phyloP scores from a whole-genome alignment of 1,139 yeast species.

The Candida buenavistaensis region DNA sequence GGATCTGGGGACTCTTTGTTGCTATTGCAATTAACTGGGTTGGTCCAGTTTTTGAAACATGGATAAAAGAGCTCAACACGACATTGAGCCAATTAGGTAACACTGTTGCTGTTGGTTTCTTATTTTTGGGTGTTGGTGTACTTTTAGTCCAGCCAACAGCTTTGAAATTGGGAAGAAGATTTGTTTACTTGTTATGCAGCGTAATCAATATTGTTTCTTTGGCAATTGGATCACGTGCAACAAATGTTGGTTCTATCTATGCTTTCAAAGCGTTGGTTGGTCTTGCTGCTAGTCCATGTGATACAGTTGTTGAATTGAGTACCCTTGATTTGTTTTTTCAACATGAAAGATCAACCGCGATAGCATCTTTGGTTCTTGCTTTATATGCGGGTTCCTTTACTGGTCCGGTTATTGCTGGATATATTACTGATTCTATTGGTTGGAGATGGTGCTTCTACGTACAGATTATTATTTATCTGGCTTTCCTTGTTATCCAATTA shows the following conservation, averaged over 20 bases:
- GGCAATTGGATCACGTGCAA: slow-evolving; percentile 36
- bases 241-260: slow-evolving; percentile 22
- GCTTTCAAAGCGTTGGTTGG: slow-evolving; percentile 37
- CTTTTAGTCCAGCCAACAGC: slow-evolving; percentile 43
- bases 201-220: slow-evolving; percentile 31
- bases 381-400: slow-evolving; percentile 43
- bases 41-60: slow-evolving; percentile 40
- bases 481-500: slow-evolving; percentile 39
- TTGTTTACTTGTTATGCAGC: slow-evolving; percentile 36
- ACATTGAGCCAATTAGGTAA: slow-evolving; percentile 26
- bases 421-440: slow-evolving; percentile 33
- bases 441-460: slow-evolving; percentile 50
- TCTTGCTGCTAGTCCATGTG: slow-evolving; percentile 50
- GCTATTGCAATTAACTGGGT: slow-evolving; percentile 42
- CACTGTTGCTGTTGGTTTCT: slow-evolving; percentile 32
- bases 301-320: slow-evolving; percentile 47
- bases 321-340: slow-evolving; percentile 48
- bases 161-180: slow-evolving; percentile 38
- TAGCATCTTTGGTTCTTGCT: slow-evolving; percentile 39
- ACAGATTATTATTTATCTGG: slow-evolving; percentile 48
- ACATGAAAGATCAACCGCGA: slow-evolving; percentile 45
- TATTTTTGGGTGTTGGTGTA: slow-evolving; percentile 41
- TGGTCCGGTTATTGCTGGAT: slow-evolving; percentile 49
- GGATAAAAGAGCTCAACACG: slow-evolving; percentile 23
- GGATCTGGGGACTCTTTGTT: slow-evolving; percentile 22